phyloP scores from a whole-genome alignment of 2,329 filamentous ascomycete genomes.

The Venturia carpophila region DNA sequence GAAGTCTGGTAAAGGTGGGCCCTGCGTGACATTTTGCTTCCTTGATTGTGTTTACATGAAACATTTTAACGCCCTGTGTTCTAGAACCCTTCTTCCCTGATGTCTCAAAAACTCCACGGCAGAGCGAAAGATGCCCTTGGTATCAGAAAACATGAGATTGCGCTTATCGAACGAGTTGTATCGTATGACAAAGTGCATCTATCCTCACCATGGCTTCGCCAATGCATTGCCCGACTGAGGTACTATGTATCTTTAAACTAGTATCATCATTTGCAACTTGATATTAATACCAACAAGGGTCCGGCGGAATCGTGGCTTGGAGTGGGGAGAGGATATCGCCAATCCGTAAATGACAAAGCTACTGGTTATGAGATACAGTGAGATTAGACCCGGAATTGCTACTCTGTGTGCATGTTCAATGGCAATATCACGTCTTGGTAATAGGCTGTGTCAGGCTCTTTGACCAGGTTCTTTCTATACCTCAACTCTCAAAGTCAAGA shows the following conservation, averaged over 20 bases:
- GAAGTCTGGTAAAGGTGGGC: background rate
- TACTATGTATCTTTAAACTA: no score
- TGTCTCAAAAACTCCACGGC: background rate
- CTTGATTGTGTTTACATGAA: background rate
- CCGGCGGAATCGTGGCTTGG: background rate
- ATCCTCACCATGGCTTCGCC: no score
- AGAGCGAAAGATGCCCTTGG: background rate
- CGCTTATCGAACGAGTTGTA: background rate
- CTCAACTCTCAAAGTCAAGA: background rate
- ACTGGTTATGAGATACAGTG: background rate
- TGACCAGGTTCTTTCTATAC: background rate
- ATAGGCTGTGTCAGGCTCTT: background rate
- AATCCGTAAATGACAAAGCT: no score
- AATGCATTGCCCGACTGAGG: no score
- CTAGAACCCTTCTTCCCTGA: background rate
- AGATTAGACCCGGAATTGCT: background rate
- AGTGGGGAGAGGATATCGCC: no score
- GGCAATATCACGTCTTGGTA: background rate
- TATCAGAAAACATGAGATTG: background rate
- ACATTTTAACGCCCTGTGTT: background rate
- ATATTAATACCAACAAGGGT: no score
- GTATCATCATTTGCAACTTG: no score
- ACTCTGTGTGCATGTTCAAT: background rate
- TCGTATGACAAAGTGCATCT: no score
- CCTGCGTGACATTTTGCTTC: background rate